phyloP scores from a whole-genome alignment of 1,139 yeast species.

The Geotrichum europaeum region DNA sequence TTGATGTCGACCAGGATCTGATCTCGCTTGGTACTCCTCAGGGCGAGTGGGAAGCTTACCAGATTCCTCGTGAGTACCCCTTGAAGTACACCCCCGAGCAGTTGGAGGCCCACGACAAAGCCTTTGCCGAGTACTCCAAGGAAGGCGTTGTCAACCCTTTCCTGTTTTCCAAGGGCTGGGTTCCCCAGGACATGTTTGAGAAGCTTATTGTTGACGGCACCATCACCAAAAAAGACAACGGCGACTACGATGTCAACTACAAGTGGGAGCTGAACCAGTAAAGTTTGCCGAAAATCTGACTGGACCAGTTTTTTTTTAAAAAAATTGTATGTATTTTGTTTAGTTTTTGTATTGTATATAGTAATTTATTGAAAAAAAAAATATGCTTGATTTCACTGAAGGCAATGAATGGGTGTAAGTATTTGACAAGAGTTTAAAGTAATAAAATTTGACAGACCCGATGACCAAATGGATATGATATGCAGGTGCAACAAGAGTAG shows the following conservation, averaged over 20 bases:
- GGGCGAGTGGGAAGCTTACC: conserved; percentile 42
- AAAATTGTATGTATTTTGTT: background rate
- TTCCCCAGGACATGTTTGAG: conserved; percentile 87
- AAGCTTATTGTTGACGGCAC: conserved; percentile 62
- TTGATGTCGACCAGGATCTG: conserved; percentile 75
- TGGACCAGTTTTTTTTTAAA: background rate
- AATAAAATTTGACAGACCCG: too few relatives aligned
- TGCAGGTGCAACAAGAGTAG: too few relatives aligned
- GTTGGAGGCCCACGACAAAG: conserved; percentile 50
- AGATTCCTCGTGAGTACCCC: conserved; percentile 47
- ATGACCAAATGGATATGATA: too few relatives aligned
- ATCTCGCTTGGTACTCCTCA: conserved; percentile 49
- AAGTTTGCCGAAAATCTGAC: background rate
- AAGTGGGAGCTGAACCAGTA: conserved; percentile 22
- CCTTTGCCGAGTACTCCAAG: conserved; percentile 61
- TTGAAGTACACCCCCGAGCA: conserved; percentile 51
- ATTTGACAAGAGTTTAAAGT: too few relatives aligned
- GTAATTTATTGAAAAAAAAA: background rate
- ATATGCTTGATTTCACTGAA: background rate
- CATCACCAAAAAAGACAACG: conserved; percentile 44
- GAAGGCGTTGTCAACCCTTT: conserved; percentile 69
- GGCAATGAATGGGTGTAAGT: too few relatives aligned
- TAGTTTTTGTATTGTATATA: background rate
- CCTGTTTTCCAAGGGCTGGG: conserved; percentile 90
- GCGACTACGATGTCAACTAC: conserved; percentile 39